phyloP scores from a whole-genome alignment of 139 green algal species.

The Ettlia oleoabundans region DNA sequence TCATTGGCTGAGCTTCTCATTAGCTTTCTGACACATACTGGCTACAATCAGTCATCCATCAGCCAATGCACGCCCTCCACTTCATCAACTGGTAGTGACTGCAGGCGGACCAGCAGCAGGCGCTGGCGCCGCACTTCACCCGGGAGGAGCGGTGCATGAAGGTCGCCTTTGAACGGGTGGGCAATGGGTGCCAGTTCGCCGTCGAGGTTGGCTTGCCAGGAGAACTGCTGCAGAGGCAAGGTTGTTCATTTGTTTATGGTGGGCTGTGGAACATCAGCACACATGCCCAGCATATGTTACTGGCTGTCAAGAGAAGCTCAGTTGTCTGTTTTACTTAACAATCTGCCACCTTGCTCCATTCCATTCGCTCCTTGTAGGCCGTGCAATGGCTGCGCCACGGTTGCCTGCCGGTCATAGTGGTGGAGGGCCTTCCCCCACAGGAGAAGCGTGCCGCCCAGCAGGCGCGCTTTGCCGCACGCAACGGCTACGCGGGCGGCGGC shows the following conservation, averaged over 20 bases:
- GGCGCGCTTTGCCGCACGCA: slow-evolving; percentile 39
- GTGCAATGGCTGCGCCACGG: slow-evolving; percentile 75
- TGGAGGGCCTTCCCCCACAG: slow-evolving; percentile 61
- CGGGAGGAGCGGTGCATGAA: slow-evolving; percentile 48
- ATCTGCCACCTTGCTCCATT: not conserved
- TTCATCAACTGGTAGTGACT: not conserved
- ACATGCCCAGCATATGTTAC: too few species aligned
- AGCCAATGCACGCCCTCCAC: not conserved
- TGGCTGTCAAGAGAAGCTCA: not conserved
- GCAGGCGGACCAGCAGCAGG: slow-evolving; percentile 53
- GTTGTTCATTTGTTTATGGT: too few species aligned
- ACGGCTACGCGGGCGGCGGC: slow-evolving; percentile 13
- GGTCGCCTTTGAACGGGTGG: slow-evolving; percentile 66
- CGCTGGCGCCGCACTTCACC: slow-evolving; percentile 47
- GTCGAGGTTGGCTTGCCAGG: too few species aligned
- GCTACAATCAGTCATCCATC: not conserved
- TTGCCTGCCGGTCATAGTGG: slow-evolving; percentile 68
- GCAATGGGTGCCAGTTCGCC: too few species aligned
- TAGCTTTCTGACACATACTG: too few species aligned
- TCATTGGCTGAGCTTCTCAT: too few species aligned
- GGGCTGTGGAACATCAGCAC: too few species aligned
- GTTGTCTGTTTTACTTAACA: not conserved
- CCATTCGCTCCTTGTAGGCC: slow-evolving; percentile 57
- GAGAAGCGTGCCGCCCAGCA: slow-evolving; percentile 65
- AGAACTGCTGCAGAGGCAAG: too few species aligned